Evolutionary conservation across 108 stramenopile species (phyloP), one percentile per base, ranked within the genome.

Genomic region (Skeletonema grethae): DNA sequence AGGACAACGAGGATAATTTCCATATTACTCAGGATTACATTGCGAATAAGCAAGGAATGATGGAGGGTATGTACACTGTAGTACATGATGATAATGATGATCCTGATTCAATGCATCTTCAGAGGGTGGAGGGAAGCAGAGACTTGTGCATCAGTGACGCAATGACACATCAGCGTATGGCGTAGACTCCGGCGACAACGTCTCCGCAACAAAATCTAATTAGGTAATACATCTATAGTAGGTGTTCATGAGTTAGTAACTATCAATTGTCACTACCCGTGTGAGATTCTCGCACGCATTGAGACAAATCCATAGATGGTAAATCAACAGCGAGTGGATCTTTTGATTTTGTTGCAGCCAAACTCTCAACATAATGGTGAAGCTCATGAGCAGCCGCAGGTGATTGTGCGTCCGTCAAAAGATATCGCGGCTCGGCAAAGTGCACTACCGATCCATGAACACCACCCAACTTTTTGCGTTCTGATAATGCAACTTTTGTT

Each of bases 401-500:
- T 43, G 41, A 43, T n/a, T 43, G 41, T n/a, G 41, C 41, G 10
- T 43, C 6, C 20, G 65, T n/a, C 15, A 43, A 43, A 8, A 73
- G 68, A 30, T 25, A 73, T 13, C 28, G 20, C 18, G 74, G 74
- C 8, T 71, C 74, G 28, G 35, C 63, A 16, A 45, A 28, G 25
- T 75, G 74, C 7, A 75, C 36, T 5, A 75, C 70, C 25, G 63
- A 32, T 4, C 74, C 74, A 1, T 61, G 74, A 28, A 71, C 70
- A n/a, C 74, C 74, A 12, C 74, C 74, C 13, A 61, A 34, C 22
- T 70, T 63, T 45, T 38, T 22, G 56, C 61, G 29, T 70, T 24
- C 20, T 69, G 62, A 64, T n/a, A 75, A 35, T 1, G 39, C 30
- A 2, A n/a, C 62, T 9, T 50, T 57, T 9, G 74, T 39, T 20